Evolutionary conservation across 352 stramenopile genomes (phyloP), one percentile per base, ranked within the genome.

Genomic region (Phytopythium kandeliae): DNA sequence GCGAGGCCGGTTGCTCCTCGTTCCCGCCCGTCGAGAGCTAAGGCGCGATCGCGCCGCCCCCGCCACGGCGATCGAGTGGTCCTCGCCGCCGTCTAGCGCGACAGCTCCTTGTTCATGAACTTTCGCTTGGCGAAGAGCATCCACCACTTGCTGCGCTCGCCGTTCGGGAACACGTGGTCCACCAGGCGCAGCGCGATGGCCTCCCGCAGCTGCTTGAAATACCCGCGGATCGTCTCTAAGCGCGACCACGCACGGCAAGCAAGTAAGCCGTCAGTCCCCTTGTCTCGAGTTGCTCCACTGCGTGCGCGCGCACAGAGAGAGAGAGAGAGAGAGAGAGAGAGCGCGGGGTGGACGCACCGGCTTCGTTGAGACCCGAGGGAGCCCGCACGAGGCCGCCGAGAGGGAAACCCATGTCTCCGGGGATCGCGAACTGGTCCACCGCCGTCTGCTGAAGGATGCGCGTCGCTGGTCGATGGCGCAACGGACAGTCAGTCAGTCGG

Each of bases 21-120:
- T n/a, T n/a, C n/a, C n/a, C n/a, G n/a, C n/a, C n/a, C n/a, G n/a
- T n/a, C n/a, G n/a, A n/a, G n/a, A n/a, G n/a, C n/a, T n/a, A n/a
- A n/a, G n/a, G n/a, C n/a, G n/a, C n/a, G n/a, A n/a, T n/a, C n/a
- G n/a, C n/a, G n/a, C n/a, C n/a, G n/a, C n/a, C n/a, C n/a, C n/a
- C n/a, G n/a, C n/a, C n/a, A n/a, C n/a, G n/a, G n/a, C n/a, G n/a
- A n/a, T n/a, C n/a, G n/a, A n/a, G n/a, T n/a, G n/a, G n/a, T n/a
- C n/a, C n/a, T n/a, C n/a, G n/a, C n/a, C 41, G 28, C 24, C 31
- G 36, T 49, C 47, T 86, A 89, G 60, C 75, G 74, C 41, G 57
- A 49, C 46, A 96, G 74, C 63, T 95, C 85, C 71, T 96, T 96
- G 77, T 95, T 95, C 90, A 97, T 97, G 60, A 97, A 97, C 71